A percentile compares a stretch with the other conserved stretches of the same genome.
These are phyloP conservation scores for Articulospora tetracladia DNA, from an alignment of 495 filamentous ascomycete species.

Conservation along the genomic window DNA sequence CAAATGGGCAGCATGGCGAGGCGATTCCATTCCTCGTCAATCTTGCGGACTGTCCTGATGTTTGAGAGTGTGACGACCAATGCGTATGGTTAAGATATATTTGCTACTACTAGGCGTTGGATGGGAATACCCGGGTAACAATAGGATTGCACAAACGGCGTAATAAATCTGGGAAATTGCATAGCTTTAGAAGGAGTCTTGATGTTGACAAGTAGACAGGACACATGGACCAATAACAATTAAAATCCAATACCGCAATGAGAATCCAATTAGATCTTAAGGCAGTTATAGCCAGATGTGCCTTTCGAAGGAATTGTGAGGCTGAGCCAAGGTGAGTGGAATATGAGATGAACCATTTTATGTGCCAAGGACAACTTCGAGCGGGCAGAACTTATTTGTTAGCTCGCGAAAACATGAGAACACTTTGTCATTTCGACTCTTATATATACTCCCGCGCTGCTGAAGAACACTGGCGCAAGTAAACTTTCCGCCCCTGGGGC, in stretches of 20 bases:
- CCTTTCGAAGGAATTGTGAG: too few relatives aligned
- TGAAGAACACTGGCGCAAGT: not conserved
- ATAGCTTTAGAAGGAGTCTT: not conserved
- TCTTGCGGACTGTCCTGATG: not conserved
- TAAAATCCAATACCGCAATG: too few relatives aligned
- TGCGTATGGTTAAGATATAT: not conserved
- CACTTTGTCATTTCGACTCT: too few relatives aligned
- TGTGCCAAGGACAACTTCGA: too few relatives aligned
- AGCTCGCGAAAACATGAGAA: too few relatives aligned
- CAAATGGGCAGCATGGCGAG: not conserved
- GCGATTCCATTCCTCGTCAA: not conserved
- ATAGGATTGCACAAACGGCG: not conserved
- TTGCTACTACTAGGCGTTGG: not conserved
- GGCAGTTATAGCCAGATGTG: too few relatives aligned
- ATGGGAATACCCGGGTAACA: not conserved
- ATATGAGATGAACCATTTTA: not conserved
- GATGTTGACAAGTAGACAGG: too few relatives aligned
- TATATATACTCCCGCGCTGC: not conserved
- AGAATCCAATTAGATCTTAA: too few relatives aligned
- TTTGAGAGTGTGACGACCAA: not conserved
- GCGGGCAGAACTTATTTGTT: too few relatives aligned
- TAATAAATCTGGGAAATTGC: not conserved
- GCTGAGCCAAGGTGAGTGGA: not conserved
- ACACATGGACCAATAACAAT: too few relatives aligned
- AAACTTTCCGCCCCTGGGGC: not conserved